Percentiles rank a stretch among this genome's conserved stretches.
Evolutionary conservation across 371 early-diverging fungal genomes (phyloP).

Genomic region (Funneliformis caledonium): DNA sequence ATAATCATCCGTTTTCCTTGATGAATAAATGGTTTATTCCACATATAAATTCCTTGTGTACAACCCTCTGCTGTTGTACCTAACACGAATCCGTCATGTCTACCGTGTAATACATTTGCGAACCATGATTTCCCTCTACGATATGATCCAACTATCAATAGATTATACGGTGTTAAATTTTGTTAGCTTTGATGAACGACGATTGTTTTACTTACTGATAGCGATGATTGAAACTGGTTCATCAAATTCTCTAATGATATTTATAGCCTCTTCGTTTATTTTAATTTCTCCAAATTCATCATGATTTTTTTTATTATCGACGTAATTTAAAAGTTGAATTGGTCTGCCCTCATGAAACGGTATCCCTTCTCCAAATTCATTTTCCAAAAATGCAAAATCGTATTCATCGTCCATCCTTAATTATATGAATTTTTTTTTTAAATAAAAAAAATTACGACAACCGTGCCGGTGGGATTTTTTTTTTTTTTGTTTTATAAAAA

Average conservation of each 20-base stretch:
- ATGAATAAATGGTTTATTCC: conserved; percentile 30
- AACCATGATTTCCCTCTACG: conserved; percentile 23
- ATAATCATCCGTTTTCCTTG: conserved; percentile 20
- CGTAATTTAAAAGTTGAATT: conserved; percentile 20
- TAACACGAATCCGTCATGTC: conserved; percentile 31
- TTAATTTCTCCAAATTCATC: background rate
- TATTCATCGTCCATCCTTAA: no score
- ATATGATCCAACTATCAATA: background rate
- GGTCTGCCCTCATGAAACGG: conserved; percentile 14
- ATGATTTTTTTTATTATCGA: background rate
- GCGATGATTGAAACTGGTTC: conserved; percentile 26
- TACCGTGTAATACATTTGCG: conserved; percentile 22
- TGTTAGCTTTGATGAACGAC: background rate
- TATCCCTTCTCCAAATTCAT: conserved; percentile 17
- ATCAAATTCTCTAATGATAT: conserved; percentile 18
- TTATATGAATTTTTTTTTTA: no score
- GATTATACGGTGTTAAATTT: no score
- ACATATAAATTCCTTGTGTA: conserved; percentile 33
- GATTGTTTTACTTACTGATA: background rate
- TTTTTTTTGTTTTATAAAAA: no score
- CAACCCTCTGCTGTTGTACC: conserved; percentile 24
- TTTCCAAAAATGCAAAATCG: background rate
- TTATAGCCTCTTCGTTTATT: background rate
- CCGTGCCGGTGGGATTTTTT: no score
- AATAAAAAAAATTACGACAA: no score